Evolutionary conservation across 306 rosid genomes (phyloP).

Genomic region (Vigna angularis): DNA sequence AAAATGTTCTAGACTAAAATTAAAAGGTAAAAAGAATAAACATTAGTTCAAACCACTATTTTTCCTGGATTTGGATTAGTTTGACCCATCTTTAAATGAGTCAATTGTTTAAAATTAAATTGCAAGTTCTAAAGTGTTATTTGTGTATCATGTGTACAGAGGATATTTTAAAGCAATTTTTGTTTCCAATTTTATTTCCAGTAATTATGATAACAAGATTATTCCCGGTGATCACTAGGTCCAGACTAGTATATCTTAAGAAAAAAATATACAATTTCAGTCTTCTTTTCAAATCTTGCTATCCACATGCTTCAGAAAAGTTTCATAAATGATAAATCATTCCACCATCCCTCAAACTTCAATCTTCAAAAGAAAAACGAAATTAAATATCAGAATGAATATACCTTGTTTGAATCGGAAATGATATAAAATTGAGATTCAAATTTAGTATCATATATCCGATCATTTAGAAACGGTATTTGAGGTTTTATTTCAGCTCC

Average conservation of each 20-base stretch:
- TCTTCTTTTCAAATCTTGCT: neutral
- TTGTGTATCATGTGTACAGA: neutral
- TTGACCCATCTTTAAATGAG: too few species aligned
- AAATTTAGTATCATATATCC: conserved; percentile 87
- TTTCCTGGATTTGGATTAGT: too few species aligned
- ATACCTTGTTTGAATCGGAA: conserved; percentile 87
- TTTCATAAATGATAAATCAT: conserved; percentile 24
- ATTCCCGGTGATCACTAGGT: too few species aligned
- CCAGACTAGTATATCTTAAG: too few species aligned
- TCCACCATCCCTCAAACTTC: conserved; percentile 16
- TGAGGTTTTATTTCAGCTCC: conserved; percentile 89
- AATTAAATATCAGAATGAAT: conserved; percentile 42
- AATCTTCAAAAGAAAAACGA: conserved; percentile 35
- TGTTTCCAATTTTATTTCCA: neutral
- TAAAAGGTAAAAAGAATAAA: too few species aligned
- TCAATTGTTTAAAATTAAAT: too few species aligned
- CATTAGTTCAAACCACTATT: too few species aligned
- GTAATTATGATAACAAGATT: too few species aligned
- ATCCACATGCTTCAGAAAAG: conserved; percentile 34
- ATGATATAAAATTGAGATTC: conserved; percentile 98
- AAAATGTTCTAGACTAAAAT: too few species aligned
- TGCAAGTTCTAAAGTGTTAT: too few species aligned
- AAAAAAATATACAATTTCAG: neutral
- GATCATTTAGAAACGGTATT: conserved; percentile 81
- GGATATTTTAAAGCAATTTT: neutral